A percentile compares a stretch with the other conserved stretches of the same genome.
These are phyloP conservation scores for Aspergillus haitiensis DNA, from an alignment of 495 filamentous ascomycete species.

Conservation along the genomic window DNA sequence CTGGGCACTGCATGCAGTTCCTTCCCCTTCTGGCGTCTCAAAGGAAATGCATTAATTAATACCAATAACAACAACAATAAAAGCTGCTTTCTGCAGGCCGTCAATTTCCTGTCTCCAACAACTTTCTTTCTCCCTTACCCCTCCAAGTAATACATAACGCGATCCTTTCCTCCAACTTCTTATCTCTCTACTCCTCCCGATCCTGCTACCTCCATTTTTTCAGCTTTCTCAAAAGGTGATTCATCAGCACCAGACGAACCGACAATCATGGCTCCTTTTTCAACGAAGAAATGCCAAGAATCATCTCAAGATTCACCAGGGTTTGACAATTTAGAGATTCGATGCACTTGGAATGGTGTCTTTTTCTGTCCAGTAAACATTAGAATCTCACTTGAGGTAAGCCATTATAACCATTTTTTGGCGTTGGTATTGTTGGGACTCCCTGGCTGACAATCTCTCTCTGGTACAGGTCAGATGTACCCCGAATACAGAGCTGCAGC, in stretches of 20 bases:
- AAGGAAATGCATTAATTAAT: not conserved
- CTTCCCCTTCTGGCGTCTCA: not conserved
- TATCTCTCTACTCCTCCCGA: too few species aligned
- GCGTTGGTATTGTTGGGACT: not conserved
- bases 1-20: not conserved
- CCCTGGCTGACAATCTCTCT: not conserved
- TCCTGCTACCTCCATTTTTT: not conserved
- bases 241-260: not conserved
- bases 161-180: too few species aligned
- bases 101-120: too few species aligned
- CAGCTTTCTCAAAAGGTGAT: slow-evolving; percentile 6
- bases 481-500: slow-evolving; percentile 23
- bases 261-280: slow-evolving; percentile 7
- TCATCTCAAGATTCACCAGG: slow-evolving; percentile 13
- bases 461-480: slow-evolving; percentile 22
- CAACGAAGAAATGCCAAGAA: not conserved
- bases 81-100: too few species aligned
- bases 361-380: slow-evolving; percentile 29
- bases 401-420: not conserved
- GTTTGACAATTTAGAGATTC: slow-evolving; percentile 37
- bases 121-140: too few species aligned
- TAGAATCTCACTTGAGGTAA: slow-evolving; percentile 37
- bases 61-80: too few species aligned
- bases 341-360: slow-evolving; percentile 37
- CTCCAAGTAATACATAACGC: too few species aligned